phyloP scores from a whole-genome alignment of 192 early-diverging fungal species.

The Coemansia aciculifera region DNA sequence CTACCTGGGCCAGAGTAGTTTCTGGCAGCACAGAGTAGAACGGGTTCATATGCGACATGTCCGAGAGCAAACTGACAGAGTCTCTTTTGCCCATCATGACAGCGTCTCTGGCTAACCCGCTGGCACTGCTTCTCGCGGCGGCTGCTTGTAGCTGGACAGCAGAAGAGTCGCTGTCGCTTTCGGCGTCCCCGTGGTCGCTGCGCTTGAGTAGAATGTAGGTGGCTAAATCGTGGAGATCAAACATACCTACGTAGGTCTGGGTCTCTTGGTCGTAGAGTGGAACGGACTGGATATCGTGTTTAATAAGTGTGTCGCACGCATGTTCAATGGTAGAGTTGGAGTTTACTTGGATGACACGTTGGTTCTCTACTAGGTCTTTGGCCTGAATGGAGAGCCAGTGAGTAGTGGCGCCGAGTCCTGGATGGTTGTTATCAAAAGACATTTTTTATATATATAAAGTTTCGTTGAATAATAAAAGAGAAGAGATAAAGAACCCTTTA shows the following conservation, averaged over 20 bases:
- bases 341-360: constrained; percentile 68
- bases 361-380: constrained; percentile 59
- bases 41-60: constrained; percentile 79
- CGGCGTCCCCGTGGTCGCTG: background rate
- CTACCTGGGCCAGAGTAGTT: constrained; percentile 69
- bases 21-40: constrained; percentile 81
- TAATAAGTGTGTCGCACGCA: constrained; percentile 70
- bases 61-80: constrained; percentile 37
- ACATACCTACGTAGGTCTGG: constrained; percentile 76
- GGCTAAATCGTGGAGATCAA: constrained; percentile 83
- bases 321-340: constrained; percentile 62
- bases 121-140: background rate
- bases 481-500: background rate
- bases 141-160: constrained; percentile 13
- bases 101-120: background rate
- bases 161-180: constrained; percentile 1
- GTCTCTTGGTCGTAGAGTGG: constrained; percentile 69
- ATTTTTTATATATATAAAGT: constrained; percentile 1
- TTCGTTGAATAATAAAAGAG: background rate
- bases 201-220: constrained; percentile 67
- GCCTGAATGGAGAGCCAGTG: constrained; percentile 72
- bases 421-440: constrained; percentile 9
- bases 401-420: constrained; percentile 37
- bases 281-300: constrained; percentile 76
- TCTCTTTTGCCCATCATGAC: background rate